phyloP scores from a whole-genome alignment of 1,139 yeast species.

The Suhomyces ambrosiae region DNA sequence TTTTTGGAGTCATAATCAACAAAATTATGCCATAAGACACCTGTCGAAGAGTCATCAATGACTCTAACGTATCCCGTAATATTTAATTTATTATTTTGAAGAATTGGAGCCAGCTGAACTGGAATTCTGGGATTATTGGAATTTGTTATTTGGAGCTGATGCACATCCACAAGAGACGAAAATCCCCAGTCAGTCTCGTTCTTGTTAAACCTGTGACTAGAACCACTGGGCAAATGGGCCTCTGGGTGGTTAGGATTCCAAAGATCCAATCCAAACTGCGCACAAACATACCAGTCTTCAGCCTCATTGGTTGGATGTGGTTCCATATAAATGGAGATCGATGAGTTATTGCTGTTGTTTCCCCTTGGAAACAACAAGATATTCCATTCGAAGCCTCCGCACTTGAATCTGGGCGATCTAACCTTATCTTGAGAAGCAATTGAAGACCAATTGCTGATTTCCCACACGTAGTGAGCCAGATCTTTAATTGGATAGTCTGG shows the following conservation, averaged over 20 bases:
- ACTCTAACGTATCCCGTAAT: conserved; percentile 77
- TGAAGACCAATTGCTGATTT: conserved; percentile 63
- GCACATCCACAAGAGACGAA: conserved; percentile 67
- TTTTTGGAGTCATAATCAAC: conserved; percentile 83
- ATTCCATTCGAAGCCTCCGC: conserved; percentile 77
- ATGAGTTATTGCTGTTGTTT: conserved; percentile 45
- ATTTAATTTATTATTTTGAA: conserved; percentile 62
- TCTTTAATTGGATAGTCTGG: conserved; percentile 47
- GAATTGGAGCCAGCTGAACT: conserved; percentile 36
- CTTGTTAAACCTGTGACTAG: conserved; percentile 76
- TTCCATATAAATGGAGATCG: conserved; percentile 65
- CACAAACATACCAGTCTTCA: conserved; percentile 79
- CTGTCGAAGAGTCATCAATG: conserved; percentile 83
- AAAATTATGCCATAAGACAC: conserved; percentile 91
- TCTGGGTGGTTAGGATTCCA: conserved; percentile 80
- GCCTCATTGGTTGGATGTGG: conserved; percentile 49
- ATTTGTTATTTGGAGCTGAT: conserved; percentile 38
- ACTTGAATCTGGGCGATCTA: conserved; percentile 55
- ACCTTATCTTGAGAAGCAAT: conserved; percentile 49
- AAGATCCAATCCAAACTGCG: conserved; percentile 82
- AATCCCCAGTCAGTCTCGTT: conserved; percentile 96
- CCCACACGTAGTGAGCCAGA: conserved; percentile 66
- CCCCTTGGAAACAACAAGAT: conserved; percentile 79
- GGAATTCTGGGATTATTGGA: conserved; percentile 19
- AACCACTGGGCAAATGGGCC: conserved; percentile 61